A percentile compares a stretch with the other conserved stretches of the same genome.
phyloP scores from a whole-genome alignment of 2,329 filamentous ascomycete species.

The Colletotrichum sublineola region DNA sequence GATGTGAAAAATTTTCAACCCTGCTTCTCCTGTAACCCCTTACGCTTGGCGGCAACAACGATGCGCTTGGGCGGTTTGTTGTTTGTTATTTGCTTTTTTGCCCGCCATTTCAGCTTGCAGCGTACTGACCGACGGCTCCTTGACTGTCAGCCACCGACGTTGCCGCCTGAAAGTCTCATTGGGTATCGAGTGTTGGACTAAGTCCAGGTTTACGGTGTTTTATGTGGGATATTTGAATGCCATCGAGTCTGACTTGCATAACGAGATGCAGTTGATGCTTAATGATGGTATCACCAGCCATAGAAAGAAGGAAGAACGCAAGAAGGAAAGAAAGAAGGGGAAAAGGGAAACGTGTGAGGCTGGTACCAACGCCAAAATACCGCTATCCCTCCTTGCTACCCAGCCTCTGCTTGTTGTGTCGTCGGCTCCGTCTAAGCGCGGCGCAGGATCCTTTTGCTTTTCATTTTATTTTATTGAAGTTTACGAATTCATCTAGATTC shows the following conservation, averaged over 20 bases:
- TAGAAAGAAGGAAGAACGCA: neutral
- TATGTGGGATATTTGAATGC: neutral
- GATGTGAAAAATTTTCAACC: slow-evolving; percentile 13
- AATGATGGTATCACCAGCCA: neutral
- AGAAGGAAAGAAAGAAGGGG: too few relatives aligned
- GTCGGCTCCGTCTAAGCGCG: neutral
- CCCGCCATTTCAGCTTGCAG: neutral
- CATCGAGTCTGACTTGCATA: slow-evolving; percentile 4
- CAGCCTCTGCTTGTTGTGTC: neutral
- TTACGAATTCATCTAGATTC: neutral
- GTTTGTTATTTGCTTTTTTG: neutral
- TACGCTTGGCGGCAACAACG: neutral
- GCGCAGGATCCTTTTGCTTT: neutral
- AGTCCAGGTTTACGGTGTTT: neutral
- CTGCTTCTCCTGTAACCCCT: neutral
- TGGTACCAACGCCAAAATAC: neutral
- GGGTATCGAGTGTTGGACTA: neutral
- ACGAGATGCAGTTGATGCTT: neutral
- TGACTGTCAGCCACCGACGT: neutral
- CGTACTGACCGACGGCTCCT: neutral
- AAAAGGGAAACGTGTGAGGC: slow-evolving; percentile 1
- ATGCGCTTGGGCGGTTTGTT: slow-evolving; percentile 1
- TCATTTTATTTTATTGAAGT: neutral
- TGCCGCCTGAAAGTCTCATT: neutral
- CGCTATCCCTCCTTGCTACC: neutral